Conservation (phyloP, 208 protist species). For the Naegleria fowleri region DNA sequence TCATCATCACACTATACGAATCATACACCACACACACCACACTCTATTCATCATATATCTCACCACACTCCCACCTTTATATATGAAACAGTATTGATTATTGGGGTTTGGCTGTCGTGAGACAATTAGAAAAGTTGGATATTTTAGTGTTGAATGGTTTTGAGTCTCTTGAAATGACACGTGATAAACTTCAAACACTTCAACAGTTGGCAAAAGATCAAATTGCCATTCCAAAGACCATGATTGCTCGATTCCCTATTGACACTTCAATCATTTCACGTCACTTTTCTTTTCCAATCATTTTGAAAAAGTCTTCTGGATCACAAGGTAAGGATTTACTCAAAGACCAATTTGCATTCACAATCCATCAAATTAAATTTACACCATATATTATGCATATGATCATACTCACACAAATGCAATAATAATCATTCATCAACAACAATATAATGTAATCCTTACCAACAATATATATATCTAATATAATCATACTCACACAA, state of each 20-base stretch:
- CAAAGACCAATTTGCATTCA: too few relatives aligned
- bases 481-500: too few relatives aligned
- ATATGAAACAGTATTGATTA: slow-evolving; percentile 25
- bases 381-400: too few relatives aligned
- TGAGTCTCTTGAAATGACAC: slow-evolving; percentile 30
- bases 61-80: too few relatives aligned
- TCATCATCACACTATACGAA: too few relatives aligned
- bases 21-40: too few relatives aligned
- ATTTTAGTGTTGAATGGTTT: not conserved
- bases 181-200: slow-evolving; percentile 36
- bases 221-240: slow-evolving; percentile 35
- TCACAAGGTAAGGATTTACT: not conserved
- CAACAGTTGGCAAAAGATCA: slow-evolving; percentile 25
- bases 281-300: not conserved
- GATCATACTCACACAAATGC: too few relatives aligned
- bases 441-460: too few relatives aligned
- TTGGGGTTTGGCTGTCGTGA: slow-evolving; percentile 34
- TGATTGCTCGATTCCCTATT: slow-evolving; percentile 37
- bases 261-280: not conserved
- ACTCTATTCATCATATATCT: too few relatives aligned
- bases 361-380: too few relatives aligned
- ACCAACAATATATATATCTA: too few relatives aligned
- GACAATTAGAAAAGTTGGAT: slow-evolving; percentile 37
- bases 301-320: not conserved
- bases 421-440: too few relatives aligned